A percentile compares a stretch with the other conserved stretches of the same genome.
Evolutionary conservation across 2,329 filamentous ascomycete species (phyloP).

Genomic region (Huntiella savannae): DNA sequence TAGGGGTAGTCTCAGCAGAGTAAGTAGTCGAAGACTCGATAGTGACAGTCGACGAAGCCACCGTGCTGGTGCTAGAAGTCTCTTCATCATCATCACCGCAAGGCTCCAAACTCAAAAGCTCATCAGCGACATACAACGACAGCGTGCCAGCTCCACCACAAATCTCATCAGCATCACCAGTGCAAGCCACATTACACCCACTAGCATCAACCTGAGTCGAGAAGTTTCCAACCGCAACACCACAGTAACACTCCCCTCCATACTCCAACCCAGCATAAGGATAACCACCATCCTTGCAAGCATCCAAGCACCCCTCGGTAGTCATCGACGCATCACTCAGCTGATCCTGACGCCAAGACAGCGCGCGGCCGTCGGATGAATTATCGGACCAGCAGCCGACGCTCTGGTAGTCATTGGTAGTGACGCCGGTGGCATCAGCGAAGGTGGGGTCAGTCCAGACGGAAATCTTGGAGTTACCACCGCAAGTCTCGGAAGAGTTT

Average conservation of each 20-base stretch:
- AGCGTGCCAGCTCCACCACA: constrained; percentile 27
- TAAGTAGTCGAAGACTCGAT: constrained; percentile 10
- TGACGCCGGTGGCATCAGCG: constrained; percentile 24
- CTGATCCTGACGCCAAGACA: constrained; percentile 24
- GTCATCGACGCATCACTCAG: constrained; percentile 22
- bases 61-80: constrained; percentile 11
- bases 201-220: constrained; percentile 19
- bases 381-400: constrained; percentile 41
- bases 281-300: constrained; percentile 25
- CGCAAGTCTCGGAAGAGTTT: constrained; percentile 27
- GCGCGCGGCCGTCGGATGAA: constrained; percentile 23
- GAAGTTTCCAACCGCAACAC: constrained; percentile 31
- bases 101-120: constrained; percentile 30
- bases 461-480: constrained; percentile 27
- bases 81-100: constrained; percentile 22
- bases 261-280: constrained; percentile 31
- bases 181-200: constrained; percentile 33
- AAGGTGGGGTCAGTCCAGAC: constrained; percentile 31
- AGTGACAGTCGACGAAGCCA: constrained; percentile 11
- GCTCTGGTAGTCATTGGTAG: constrained; percentile 33
- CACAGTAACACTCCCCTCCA: constrained; percentile 27
- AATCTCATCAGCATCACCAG: constrained; percentile 23
- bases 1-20: constrained; percentile 1
- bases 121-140: constrained; percentile 28
- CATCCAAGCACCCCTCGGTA: constrained; percentile 23